A percentile compares a stretch with the other conserved stretches of the same genome.
These are phyloP conservation scores for Cantharellus cinnabarinus DNA, from an alignment of 768 basidiomycete species.

Conservation along the genomic window DNA sequence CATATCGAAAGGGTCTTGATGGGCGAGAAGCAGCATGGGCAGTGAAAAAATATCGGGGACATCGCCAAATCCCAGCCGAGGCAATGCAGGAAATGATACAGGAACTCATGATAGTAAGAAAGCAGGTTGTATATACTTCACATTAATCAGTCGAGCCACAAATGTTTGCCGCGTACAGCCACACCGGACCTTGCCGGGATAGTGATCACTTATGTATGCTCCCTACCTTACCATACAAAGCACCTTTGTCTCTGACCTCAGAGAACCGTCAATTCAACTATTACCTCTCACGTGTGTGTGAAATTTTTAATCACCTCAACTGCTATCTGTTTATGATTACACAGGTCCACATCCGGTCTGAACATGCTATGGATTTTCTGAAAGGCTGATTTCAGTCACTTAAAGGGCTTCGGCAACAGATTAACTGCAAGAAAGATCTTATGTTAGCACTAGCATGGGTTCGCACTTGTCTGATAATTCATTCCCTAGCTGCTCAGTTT, in stretches of 20 bases:
- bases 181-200: too few relatives aligned
- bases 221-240: constrained; percentile 15
- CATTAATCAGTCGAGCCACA: too few relatives aligned
- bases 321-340: background rate
- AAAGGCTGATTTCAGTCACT: constrained; percentile 20
- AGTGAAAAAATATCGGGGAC: too few relatives aligned
- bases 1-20: too few relatives aligned
- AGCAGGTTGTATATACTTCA: too few relatives aligned
- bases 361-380: constrained; percentile 21
- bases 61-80: too few relatives aligned
- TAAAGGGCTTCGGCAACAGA: constrained; percentile 7
- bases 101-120: too few relatives aligned
- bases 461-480: background rate
- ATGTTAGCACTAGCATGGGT: background rate
- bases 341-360: constrained; percentile 14
- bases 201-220: too few relatives aligned
- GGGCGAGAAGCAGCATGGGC: too few relatives aligned
- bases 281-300: constrained; percentile 10
- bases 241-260: constrained; percentile 14
- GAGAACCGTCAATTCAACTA: constrained; percentile 16
- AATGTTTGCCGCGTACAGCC: too few relatives aligned
- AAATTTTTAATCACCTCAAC: background rate
- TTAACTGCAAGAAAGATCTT: constrained; percentile 4
- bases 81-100: too few relatives aligned
- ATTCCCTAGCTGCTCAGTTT: background rate